Evolutionary conservation across 352 stramenopile species (phyloP).

Genomic region (Phytophthora citricola): DNA sequence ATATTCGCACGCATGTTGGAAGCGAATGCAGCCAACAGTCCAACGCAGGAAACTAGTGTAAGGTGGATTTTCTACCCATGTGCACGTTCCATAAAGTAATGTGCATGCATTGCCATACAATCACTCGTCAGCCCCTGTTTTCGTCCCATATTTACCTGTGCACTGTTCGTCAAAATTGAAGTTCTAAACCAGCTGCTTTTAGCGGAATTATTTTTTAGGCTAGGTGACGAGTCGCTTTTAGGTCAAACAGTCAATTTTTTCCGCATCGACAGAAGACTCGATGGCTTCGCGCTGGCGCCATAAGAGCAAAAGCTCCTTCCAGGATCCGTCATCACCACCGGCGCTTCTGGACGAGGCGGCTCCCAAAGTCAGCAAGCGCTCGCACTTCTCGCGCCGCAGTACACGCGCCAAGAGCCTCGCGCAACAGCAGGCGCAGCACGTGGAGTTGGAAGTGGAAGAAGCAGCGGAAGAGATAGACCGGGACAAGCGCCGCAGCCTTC

Average conservation of each 20-base stretch:
- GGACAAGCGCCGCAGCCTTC: constrained; percentile 25
- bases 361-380: constrained; percentile 11
- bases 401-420: constrained; percentile 12
- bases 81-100: constrained; percentile 9
- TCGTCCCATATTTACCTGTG: constrained; percentile 5
- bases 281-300: constrained; percentile 34
- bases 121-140: not conserved
- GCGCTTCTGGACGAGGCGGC: constrained; percentile 30
- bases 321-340: constrained; percentile 27
- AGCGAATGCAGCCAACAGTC: constrained; percentile 17
- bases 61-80: constrained; percentile 15
- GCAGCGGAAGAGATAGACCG: constrained; percentile 32
- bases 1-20: constrained; percentile 8
- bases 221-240: constrained; percentile 10
- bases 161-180: constrained; percentile 4
- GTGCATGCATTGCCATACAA: not conserved
- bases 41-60: constrained; percentile 23
- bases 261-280: not conserved
- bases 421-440: constrained; percentile 14
- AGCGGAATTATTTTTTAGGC: not conserved
- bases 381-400: constrained; percentile 27
- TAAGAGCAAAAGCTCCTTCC: not conserved
- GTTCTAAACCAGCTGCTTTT: constrained; percentile 14
- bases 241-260: constrained; percentile 6
- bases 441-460: constrained; percentile 46